Conservation (phyloP, 2,329 filamentous ascomycete species). For the Coniella vitis region DNA sequence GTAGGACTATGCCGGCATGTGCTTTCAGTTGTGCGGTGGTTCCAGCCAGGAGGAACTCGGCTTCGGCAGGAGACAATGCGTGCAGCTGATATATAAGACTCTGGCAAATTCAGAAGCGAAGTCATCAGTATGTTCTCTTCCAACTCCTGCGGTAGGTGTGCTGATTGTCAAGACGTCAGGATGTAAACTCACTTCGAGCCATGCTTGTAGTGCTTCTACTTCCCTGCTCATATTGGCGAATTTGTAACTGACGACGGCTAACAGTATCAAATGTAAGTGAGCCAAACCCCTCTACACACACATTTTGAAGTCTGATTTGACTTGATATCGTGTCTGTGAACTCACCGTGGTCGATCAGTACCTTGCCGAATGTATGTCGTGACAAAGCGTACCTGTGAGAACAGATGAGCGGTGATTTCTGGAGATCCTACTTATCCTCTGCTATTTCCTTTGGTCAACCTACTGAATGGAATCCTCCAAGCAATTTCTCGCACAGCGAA, state of each 20-base stretch:
- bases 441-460: background rate
- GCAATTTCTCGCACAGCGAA: constrained; percentile 48
- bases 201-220: constrained; percentile 17
- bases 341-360: constrained; percentile 14
- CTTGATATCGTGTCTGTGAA: too few relatives aligned
- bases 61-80: constrained; percentile 9
- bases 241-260: constrained; percentile 17
- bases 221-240: constrained; percentile 18
- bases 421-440: too few relatives aligned
- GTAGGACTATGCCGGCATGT: constrained; percentile 15
- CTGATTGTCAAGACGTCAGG: too few relatives aligned
- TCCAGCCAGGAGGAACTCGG: constrained; percentile 23
- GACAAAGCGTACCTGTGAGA: constrained; percentile 15
- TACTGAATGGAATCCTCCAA: constrained; percentile 41
- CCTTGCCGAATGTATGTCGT: constrained; percentile 18
- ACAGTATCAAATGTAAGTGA: background rate
- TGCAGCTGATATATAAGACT: constrained; percentile 38
- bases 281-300: too few relatives aligned
- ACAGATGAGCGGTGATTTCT: too few relatives aligned
- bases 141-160: too few relatives aligned
- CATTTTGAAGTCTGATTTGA: too few relatives aligned
- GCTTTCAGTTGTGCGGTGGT: constrained; percentile 18
- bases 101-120: too few relatives aligned
- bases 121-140: too few relatives aligned
- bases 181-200: constrained; percentile 13